Base-by-base conservation (phyloP, 2,329 filamentous ascomycete genomes). In the Hypoxylon sp. region DNA sequence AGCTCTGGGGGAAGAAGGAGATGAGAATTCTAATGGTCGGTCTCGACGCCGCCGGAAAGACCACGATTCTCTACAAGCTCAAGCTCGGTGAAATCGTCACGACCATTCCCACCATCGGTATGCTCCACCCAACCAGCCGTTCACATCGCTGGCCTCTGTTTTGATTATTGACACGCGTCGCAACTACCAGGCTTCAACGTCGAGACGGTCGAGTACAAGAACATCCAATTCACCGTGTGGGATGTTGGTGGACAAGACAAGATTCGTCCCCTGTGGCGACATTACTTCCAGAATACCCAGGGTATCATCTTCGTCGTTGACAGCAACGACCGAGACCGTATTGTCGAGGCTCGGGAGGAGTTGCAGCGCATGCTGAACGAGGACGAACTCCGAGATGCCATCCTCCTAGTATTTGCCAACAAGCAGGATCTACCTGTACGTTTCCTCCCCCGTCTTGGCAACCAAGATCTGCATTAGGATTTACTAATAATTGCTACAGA, bases 1-100 rank as follows among this genome's bases (percentile, higher is more conserved):
- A 92, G 87, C 89, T 98, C 84, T 97, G 93, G 92, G 94, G 95
- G 80, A 97, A 97, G 92, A 98, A 98, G 91, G 96, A 99, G 91
- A 99, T 99, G 96, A 91, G 96, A 88, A 98, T 99, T 87, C 85
- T 99, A 85, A 99, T 99, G 96, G 94, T 99, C 78, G 96, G 96
- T 89, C 91, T 99, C 79, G 96, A 99, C 84, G 96, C 96, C 79
- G 96, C 96, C 83, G 96, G 96, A 92, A 99, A 99, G 90, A 99
- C 96, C 80, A 99, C 96, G 78, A 99, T 99, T 81, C 91, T 99
- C 77, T 99, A 99, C 88, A 99, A 99, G 90, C 91, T 99, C 83
- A 99, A 99, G 90, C 93, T 99, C 80, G 95, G 96, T 86, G 92
- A 98, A 88, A 96, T 97, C 82, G 96, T 98, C 82, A 98, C 96